Percentiles rank a stretch among this genome's conserved stretches.
Evolutionary conservation across 108 stramenopile genomes (phyloP).

Genomic region (Skeletonema marinoi): DNA sequence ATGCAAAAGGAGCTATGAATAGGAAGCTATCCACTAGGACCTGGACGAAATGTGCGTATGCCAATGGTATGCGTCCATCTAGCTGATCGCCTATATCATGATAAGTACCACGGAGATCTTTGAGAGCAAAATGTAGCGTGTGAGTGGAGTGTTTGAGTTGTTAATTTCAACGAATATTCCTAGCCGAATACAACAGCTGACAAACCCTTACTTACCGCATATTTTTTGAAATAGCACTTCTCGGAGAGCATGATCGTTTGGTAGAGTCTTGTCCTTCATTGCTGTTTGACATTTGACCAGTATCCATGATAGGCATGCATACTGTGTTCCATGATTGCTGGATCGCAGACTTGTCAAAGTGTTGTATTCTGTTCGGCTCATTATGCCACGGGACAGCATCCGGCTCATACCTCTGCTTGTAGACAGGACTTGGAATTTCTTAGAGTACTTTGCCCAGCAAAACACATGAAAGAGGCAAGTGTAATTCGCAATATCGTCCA

Average conservation of each 20-base stretch:
- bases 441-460: conserved; percentile 33
- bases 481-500: conserved; percentile 21
- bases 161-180: background rate
- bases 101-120: conserved; percentile 33
- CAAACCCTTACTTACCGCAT: conserved; percentile 1
- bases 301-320: conserved; percentile 42
- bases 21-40: conserved; percentile 49
- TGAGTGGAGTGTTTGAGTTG: background rate
- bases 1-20: conserved; percentile 40
- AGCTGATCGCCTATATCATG: conserved; percentile 40
- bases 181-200: background rate
- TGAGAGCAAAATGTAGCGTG: background rate
- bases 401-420: conserved; percentile 38
- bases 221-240: conserved; percentile 39
- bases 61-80: conserved; percentile 50
- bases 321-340: conserved; percentile 18
- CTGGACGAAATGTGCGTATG: conserved; percentile 60
- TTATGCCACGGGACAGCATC: conserved; percentile 34
- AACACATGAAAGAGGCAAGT: conserved; percentile 40
- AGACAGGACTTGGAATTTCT: conserved; percentile 29
- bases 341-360: conserved; percentile 11
- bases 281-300: conserved; percentile 18
- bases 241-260: conserved; percentile 29
- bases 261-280: conserved; percentile 20
- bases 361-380: conserved; percentile 26